Percentiles rank a stretch among this genome's conserved stretches.
phyloP scores from a whole-genome alignment of 176 grass and related monocot genomes.

The Musa itinerans region DNA sequence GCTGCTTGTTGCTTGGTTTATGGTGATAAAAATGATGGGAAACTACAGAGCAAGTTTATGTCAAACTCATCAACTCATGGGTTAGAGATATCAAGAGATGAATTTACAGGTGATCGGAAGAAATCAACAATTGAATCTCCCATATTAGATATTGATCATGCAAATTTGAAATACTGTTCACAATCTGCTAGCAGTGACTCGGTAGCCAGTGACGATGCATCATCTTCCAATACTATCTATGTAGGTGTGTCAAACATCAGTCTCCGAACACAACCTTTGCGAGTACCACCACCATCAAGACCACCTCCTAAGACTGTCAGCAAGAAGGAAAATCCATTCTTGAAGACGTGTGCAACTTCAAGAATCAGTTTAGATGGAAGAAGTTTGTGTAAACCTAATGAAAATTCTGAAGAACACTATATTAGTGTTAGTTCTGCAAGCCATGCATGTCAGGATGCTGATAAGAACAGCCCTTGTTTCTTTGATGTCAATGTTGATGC shows the following conservation, averaged over 20 bases:
- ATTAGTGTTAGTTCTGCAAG: constrained; percentile 16
- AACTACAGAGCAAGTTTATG: constrained; percentile 3
- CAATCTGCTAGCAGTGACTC: constrained; percentile 42
- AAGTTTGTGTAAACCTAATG: constrained; percentile 12
- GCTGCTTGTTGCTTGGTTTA: constrained; percentile 18
- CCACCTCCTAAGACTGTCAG: constrained; percentile 40
- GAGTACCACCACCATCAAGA: constrained; percentile 49
- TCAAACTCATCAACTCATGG: constrained; percentile 12
- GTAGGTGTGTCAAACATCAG: constrained; percentile 38
- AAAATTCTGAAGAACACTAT: constrained; percentile 4
- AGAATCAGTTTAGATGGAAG: constrained; percentile 14
- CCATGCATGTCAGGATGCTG: background rate
- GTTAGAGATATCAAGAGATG: constrained; percentile 18
- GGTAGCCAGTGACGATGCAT: constrained; percentile 40
- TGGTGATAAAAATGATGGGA: constrained; percentile 22
- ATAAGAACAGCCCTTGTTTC: background rate
- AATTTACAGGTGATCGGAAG: constrained; percentile 23
- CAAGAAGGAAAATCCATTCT: constrained; percentile 23
- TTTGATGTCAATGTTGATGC: constrained; percentile 51
- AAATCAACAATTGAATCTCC: constrained; percentile 14
- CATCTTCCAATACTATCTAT: constrained; percentile 46
- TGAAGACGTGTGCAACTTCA: constrained; percentile 16
- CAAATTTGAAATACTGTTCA: constrained; percentile 24
- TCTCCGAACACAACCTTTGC: constrained; percentile 39
- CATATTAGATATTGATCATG: constrained; percentile 30